Evolutionary conservation across 2,329 filamentous ascomycete genomes (phyloP), one percentile per base, ranked within the genome.

Genomic region (Magnaporthiopsis rhizophila): DNA sequence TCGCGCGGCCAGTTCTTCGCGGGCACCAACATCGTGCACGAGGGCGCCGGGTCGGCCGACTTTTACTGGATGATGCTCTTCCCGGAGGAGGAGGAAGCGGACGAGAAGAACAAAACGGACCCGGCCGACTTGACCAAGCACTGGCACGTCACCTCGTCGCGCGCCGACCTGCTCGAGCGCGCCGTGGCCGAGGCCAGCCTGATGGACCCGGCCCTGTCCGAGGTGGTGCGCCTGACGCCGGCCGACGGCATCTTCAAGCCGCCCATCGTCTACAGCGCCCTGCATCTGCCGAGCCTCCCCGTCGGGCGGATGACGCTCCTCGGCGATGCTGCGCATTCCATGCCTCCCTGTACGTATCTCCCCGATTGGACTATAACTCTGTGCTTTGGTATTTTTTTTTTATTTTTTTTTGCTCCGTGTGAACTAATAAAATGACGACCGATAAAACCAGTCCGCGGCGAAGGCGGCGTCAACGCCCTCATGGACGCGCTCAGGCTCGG

Each of bases 231-330:
- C 58, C 24, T 30, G 58, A 59, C 58, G 26, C 58, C 58, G 3
- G 58, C 30, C 18, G 58, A 59, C 13, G 58, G 58, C 63, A 60
- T 83, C 32, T 78, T 79, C 32, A 76, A 76, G 50, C 67, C 73
- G 3, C 75, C 73, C 61, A 80, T 76, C 58, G 74, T 82, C 13
- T 82, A 79, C 80, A 79, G 84, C 67, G 86, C 85, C 0, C 76
- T 75, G 63, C 84, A 86, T 7, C 80, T 75, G 15, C 79, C 78
- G 0, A 83, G 81, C 63, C 88, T 88, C 70, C 86, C 84, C 11
- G 85, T 81, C 61, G 86, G 78, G 64, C 76, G 85, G 67, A 75
- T 88, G 9, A 86, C 86, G 69, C 86, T 86, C 0, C 78, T 88
- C 58, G 86, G 83, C 9, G 84, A 84, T 62, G 85, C 85, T 0